A percentile compares a stretch with the other conserved stretches of the same genome.
Evolutionary conservation across 2,329 filamentous ascomycete species (phyloP).

Genomic region (Akanthomyces uredinophilus): DNA sequence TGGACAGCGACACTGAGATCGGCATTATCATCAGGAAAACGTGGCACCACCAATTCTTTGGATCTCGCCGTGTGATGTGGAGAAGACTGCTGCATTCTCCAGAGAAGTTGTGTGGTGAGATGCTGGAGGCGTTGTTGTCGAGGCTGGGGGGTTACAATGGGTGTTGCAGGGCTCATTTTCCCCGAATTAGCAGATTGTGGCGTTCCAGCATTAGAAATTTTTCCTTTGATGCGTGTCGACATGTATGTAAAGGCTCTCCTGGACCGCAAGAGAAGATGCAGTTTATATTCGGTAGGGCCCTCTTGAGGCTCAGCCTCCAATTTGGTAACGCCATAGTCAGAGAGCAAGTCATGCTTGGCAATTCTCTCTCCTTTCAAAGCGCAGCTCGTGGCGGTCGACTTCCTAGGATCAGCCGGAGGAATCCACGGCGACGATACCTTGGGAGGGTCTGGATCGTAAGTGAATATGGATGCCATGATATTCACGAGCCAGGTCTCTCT

Average conservation of each 20-base stretch:
- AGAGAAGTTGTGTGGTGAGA: conserved; percentile 88
- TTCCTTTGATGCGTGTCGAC: conserved; percentile 47
- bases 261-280: conserved; percentile 79
- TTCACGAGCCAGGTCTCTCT: not conserved
- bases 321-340: conserved; percentile 64
- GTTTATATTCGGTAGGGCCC: conserved; percentile 92
- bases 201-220: not conserved
- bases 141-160: conserved; percentile 53
- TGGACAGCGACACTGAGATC: conserved; percentile 42
- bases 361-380: not conserved
- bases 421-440: conserved; percentile 90
- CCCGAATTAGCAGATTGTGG: conserved; percentile 9
- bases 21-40: conserved; percentile 60
- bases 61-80: conserved; percentile 81
- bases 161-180: conserved; percentile 20
- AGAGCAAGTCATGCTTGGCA: conserved; percentile 37
- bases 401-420: conserved; percentile 42
- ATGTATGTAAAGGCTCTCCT: conserved; percentile 67
- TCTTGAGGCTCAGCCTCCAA: conserved; percentile 88
- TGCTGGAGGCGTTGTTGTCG: conserved; percentile 83
- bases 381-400: not conserved
- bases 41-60: conserved; percentile 68
- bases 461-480: conserved; percentile 89
- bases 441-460: conserved; percentile 83
- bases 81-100: conserved; percentile 91